Evolutionary conservation across 208 protist genomes (phyloP).

Genomic region (Leishmania mexicana): DNA sequence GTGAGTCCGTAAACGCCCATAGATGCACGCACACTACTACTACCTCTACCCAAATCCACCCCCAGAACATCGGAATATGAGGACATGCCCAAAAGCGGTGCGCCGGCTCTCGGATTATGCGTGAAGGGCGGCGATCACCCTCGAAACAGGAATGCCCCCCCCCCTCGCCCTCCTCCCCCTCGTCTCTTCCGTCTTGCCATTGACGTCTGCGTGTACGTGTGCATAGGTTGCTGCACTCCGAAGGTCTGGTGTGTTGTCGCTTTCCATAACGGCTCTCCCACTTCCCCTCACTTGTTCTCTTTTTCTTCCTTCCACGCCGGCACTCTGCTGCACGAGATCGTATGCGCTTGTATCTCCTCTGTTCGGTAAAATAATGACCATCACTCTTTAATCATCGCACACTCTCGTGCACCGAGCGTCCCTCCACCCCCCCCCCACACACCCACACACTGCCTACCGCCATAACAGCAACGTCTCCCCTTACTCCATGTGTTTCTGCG

Average conservation of each 20-base stretch:
- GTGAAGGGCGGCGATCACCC: neutral
- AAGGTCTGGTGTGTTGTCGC: neutral
- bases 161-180: neutral
- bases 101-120: neutral
- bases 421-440: neutral
- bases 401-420: neutral
- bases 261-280: neutral
- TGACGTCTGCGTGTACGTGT: neutral
- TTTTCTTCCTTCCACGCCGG: conserved; percentile 6
- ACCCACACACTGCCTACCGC: neutral
- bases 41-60: neutral
- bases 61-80: neutral
- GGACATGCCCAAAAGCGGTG: neutral
- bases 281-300: conserved; percentile 13
- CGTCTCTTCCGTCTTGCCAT: too few species aligned
- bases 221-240: neutral
- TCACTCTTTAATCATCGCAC: neutral
- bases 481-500: neutral
- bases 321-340: neutral
- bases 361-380: neutral
- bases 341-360: neutral
- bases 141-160: neutral
- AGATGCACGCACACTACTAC: neutral
- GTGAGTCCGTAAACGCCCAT: neutral
- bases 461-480: neutral